Conservation (phyloP, 805 yeast species). For the Yamadazyma paraphyllophila region DNA sequence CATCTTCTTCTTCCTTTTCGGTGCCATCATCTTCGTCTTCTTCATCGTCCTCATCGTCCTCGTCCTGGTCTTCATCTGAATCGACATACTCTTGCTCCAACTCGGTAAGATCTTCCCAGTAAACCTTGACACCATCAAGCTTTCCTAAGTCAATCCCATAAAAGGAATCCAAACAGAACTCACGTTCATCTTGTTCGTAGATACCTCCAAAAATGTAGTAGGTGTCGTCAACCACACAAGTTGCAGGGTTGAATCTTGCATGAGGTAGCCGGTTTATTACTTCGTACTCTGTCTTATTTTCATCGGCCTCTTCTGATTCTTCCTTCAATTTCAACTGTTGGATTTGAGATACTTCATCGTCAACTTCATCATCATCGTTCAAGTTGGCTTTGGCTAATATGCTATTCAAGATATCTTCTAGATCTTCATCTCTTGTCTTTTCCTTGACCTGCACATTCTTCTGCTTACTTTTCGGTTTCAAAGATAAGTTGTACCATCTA, state of each 20-base stretch:
- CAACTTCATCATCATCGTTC: constrained; percentile 57
- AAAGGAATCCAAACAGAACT: constrained; percentile 78
- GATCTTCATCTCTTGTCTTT: constrained; percentile 67
- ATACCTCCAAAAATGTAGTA: constrained; percentile 87
- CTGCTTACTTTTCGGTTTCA: constrained; percentile 62
- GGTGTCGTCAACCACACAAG: constrained; percentile 81
- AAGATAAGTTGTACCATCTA: constrained; percentile 76
- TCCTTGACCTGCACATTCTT: constrained; percentile 39
- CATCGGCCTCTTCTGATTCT: constrained; percentile 39
- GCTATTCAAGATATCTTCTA: constrained; percentile 76
- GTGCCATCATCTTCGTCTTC: constrained; percentile 67
- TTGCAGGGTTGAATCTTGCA: constrained; percentile 80
- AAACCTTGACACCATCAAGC: constrained; percentile 81
- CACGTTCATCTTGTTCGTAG: constrained; percentile 86
- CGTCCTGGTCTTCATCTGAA: constrained; percentile 54
- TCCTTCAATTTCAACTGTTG: constrained; percentile 32
- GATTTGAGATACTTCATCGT: constrained; percentile 35
- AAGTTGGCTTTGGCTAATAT: constrained; percentile 73
- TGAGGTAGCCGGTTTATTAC: constrained; percentile 71
- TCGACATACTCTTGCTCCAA: constrained; percentile 50
- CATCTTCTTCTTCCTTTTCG: constrained; percentile 28
- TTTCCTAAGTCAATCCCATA: constrained; percentile 83
- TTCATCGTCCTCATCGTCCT: constrained; percentile 42
- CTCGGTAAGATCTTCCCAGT: constrained; percentile 83
- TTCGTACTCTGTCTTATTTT: constrained; percentile 48